phyloP scores from a whole-genome alignment of 176 grass and related monocot genomes.

The Carex littledalei region DNA sequence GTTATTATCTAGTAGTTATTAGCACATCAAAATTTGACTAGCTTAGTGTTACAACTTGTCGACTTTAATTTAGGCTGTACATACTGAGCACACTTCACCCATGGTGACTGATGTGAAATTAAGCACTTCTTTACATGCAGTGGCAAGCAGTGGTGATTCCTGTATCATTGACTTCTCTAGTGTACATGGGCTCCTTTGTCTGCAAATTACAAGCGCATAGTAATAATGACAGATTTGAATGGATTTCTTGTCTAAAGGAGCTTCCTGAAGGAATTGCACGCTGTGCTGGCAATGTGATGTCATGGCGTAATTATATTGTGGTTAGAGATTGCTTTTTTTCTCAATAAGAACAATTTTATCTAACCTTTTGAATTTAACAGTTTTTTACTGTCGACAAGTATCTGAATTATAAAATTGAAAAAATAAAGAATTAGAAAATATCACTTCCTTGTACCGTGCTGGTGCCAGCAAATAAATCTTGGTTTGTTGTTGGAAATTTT shows the following conservation, averaged over 20 bases:
- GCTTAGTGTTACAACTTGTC: background rate
- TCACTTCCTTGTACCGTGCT: background rate
- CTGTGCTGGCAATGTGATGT: slow-evolving; percentile 43
- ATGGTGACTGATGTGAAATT: slow-evolving; percentile 27
- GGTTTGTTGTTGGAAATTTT: background rate
- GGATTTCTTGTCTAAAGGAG: slow-evolving; percentile 10
- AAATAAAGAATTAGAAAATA: background rate
- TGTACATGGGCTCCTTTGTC: slow-evolving; percentile 60
- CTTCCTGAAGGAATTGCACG: slow-evolving; percentile 30
- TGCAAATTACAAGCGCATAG: slow-evolving; percentile 30
- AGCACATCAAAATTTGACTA: background rate
- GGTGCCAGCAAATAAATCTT: background rate
- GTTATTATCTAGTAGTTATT: background rate
- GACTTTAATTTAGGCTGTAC: background rate
- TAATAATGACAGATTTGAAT: background rate
- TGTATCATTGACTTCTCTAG: slow-evolving; percentile 61
- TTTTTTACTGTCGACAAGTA: background rate
- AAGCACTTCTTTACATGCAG: slow-evolving; percentile 33
- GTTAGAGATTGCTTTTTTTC: slow-evolving; percentile 37
- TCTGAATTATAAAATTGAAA: background rate
- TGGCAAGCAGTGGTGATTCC: slow-evolving; percentile 57
- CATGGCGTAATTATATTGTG: slow-evolving; percentile 77
- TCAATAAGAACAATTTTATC: background rate
- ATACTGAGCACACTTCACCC: background rate
- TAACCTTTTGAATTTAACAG: background rate